Evolutionary conservation across 441 rosid genomes (phyloP).

Genomic region (Erodium moschatum): DNA sequence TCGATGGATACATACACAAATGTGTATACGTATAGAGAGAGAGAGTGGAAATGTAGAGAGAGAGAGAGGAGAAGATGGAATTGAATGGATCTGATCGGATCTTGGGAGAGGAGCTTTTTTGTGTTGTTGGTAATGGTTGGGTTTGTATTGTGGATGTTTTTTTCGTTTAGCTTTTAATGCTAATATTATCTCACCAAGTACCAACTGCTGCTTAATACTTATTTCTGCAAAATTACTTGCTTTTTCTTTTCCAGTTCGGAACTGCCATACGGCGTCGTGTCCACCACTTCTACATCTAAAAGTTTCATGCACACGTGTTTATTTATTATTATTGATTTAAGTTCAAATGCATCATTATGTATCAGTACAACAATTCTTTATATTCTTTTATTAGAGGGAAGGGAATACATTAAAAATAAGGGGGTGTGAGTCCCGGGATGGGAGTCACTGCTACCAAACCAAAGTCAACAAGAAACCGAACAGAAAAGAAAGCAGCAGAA

Average conservation of each 20-base stretch:
- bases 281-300: not conserved
- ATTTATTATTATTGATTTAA: not conserved
- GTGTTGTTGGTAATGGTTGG: too few relatives aligned
- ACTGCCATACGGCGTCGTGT: not conserved
- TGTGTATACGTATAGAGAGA: not conserved
- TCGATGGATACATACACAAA: slow-evolving; percentile 20
- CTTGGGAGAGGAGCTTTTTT: slow-evolving; percentile 6
- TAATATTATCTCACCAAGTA: not conserved
- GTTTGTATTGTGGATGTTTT: not conserved
- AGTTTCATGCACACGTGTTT: not conserved
- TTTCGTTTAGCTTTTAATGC: not conserved
- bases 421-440: too few relatives aligned
- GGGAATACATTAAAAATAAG: too few relatives aligned
- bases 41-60: too few relatives aligned
- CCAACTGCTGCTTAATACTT: not conserved
- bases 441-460: too few relatives aligned
- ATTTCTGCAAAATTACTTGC: too few relatives aligned
- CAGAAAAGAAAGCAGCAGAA: too few relatives aligned
- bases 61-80: not conserved
- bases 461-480: too few relatives aligned
- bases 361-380: too few relatives aligned
- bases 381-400: too few relatives aligned
- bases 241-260: not conserved
- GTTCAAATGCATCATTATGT: not conserved
- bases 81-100: slow-evolving; percentile 5